A percentile compares a stretch with the other conserved stretches of the same genome.
These are phyloP conservation scores for Tulasnella sp. DNA, from an alignment of 768 basidiomycete genomes.

Conservation along the genomic window DNA sequence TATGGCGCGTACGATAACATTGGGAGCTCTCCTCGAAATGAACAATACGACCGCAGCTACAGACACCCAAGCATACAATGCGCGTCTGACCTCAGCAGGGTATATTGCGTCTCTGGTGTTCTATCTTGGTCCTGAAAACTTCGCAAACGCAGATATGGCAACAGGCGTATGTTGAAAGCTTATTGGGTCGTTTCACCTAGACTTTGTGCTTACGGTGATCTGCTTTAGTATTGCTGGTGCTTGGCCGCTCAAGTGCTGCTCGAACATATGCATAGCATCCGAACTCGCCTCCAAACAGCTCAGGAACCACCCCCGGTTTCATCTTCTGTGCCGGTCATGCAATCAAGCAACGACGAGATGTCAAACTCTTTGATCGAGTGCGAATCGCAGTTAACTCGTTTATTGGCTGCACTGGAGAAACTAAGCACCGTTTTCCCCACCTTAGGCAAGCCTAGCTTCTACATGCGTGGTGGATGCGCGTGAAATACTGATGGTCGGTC, in stretches of 20 bases:
- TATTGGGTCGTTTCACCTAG: neutral
- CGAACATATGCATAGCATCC: neutral
- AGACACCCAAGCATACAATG: neutral
- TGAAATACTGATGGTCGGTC: neutral
- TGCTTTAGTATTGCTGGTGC: conserved; percentile 1
- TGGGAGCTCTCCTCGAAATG: neutral
- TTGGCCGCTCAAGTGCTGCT: neutral
- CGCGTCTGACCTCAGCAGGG: neutral
- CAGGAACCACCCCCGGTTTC: neutral
- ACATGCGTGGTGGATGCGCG: neutral
- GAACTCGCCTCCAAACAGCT: neutral
- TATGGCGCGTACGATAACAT: neutral
- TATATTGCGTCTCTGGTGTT: conserved; percentile 1
- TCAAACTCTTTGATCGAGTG: neutral
- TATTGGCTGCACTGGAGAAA: neutral
- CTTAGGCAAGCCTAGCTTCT: neutral
- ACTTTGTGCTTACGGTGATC: neutral
- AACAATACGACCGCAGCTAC: neutral
- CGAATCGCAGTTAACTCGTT: neutral
- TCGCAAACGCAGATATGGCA: neutral
- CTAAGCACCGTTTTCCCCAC: neutral
- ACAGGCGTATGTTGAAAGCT: neutral
- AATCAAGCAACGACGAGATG: neutral
- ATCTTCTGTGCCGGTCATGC: neutral
- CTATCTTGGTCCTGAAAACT: neutral